Base-by-base conservation (phyloP, 1,284 basidiomycete species). In the Fomitopsis schrenkii region DNA sequence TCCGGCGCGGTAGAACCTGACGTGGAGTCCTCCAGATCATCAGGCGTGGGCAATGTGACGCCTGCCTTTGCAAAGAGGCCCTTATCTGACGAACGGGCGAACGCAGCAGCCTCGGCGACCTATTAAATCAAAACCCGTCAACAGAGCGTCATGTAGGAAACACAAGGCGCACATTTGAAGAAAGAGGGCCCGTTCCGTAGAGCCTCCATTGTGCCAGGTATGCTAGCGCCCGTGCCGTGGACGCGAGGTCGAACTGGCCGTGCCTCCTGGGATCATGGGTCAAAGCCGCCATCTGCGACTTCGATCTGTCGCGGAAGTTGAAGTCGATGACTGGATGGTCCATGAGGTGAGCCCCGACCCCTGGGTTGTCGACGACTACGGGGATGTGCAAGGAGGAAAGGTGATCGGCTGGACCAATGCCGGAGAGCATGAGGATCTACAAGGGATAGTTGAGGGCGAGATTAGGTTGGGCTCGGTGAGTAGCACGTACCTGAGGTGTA, bases 371-470 rank as follows among this genome's bases (percentile, higher is more conserved):
- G 1, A 78, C 71, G 1, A 87, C 67, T 15, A 87, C 71, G 0
- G 80, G 76, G 35, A 90, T 85, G 8, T 69, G 66, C 60, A 82
- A 75, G 40, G 75, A 69, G 9, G 74, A 64, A n/a, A 91, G 79
- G 22, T 88, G 78, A 17, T 76, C 72, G 3, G 78, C 77, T 19
- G 86, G 83, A 0, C 89, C 89, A 26, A 91, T 71, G 5, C 90
- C 90, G 17, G 86, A 88, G 38, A 90, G 78, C 78, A 91, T 80
- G 14, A 94, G 79, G 45, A 93, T 81, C 78, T 92, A 28, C 4
- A 53, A 3, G 19, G 33, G 8, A 46, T 8, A 8, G 19, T 28
- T 17, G 36, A 22, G 28, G 26, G 1, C 52, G 52, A 40, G 22
- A 22, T 53, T 10, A 26, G 50, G 35, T 19, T 48, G 33, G 1